Conservation (phyloP, 2,329 filamentous ascomycete genomes). For the Aspergillus clavatus region DNA sequence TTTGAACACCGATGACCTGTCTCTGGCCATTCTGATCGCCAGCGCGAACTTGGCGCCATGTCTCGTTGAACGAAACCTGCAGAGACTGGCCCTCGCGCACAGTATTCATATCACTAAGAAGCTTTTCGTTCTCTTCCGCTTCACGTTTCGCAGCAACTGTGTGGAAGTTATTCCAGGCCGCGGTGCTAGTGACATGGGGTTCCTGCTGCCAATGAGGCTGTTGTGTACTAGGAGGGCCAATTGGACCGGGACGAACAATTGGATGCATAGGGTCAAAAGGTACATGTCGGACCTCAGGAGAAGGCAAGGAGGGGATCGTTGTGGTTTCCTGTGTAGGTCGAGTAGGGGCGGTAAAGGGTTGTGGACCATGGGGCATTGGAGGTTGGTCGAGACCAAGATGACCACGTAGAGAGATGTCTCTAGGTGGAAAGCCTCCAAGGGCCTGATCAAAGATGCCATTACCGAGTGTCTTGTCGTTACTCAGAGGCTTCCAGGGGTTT, state of each 20-base stretch:
- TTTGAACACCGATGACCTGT: constrained; percentile 35
- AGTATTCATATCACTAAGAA: constrained; percentile 37
- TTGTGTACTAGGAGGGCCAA: constrained; percentile 42
- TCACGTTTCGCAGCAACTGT: constrained; percentile 37
- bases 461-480: constrained; percentile 54
- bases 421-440: constrained; percentile 46
- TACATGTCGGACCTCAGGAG: constrained; percentile 36
- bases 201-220: constrained; percentile 29
- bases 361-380: constrained; percentile 30
- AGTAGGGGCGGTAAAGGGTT: constrained; percentile 27
- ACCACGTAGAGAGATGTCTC: constrained; percentile 39
- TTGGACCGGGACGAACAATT: constrained; percentile 42
- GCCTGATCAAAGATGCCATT: constrained; percentile 59
- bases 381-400: constrained; percentile 39
- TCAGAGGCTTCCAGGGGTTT: constrained; percentile 57
- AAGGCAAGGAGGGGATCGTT: constrained; percentile 33
- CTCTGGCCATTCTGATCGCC: constrained; percentile 40
- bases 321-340: constrained; percentile 32
- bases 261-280: constrained; percentile 37
- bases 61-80: constrained; percentile 40
- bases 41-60: constrained; percentile 43
- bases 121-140: constrained; percentile 37
- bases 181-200: constrained; percentile 24
- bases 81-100: constrained; percentile 34
- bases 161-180: constrained; percentile 45